phyloP scores from a whole-genome alignment of 2,329 filamentous ascomycete genomes.

The Sphaerulina populicola region DNA sequence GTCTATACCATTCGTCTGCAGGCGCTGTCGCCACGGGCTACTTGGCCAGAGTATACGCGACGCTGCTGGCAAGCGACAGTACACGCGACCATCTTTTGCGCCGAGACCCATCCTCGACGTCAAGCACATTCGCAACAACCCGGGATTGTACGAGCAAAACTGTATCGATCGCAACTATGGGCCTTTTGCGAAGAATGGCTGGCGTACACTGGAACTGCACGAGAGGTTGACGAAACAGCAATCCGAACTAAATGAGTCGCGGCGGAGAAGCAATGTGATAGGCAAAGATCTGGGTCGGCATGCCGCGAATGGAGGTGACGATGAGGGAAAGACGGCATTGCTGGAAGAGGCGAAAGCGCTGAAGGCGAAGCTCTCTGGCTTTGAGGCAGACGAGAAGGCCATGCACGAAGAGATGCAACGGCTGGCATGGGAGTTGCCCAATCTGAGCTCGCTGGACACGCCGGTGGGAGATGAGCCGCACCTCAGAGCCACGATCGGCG shows the following conservation, averaged over 20 bases:
- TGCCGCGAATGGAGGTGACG: constrained; percentile 22
- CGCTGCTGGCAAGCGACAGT: constrained; percentile 15
- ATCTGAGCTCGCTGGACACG: constrained; percentile 69
- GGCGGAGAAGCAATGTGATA: constrained; percentile 59
- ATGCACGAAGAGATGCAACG: constrained; percentile 33
- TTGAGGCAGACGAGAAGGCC: constrained; percentile 55
- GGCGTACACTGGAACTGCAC: constrained; percentile 46
- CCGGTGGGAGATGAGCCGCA: constrained; percentile 59
- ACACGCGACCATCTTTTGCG: constrained; percentile 57
- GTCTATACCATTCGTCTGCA: constrained; percentile 15
- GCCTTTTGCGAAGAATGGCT: constrained; percentile 44
- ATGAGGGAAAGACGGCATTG: constrained; percentile 40
- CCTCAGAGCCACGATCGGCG: constrained; percentile 65
- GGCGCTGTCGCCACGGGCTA: constrained; percentile 10
- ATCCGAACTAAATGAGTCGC: constrained; percentile 50
- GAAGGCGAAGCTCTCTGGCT: constrained; percentile 53
- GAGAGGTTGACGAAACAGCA: constrained; percentile 46
- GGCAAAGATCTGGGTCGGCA: constrained; percentile 44
- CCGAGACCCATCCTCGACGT: constrained; percentile 75
- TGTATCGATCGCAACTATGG: constrained; percentile 79
- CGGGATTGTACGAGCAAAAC: constrained; percentile 70
- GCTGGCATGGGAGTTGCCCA: constrained; percentile 47
- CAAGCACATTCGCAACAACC: constrained; percentile 81
- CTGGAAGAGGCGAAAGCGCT: constrained; percentile 56
- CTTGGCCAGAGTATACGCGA: not conserved